These are phyloP conservation scores for Lentinula boryana DNA, from an alignment of 768 basidiomycete species.

Conservation along the genomic window DNA sequence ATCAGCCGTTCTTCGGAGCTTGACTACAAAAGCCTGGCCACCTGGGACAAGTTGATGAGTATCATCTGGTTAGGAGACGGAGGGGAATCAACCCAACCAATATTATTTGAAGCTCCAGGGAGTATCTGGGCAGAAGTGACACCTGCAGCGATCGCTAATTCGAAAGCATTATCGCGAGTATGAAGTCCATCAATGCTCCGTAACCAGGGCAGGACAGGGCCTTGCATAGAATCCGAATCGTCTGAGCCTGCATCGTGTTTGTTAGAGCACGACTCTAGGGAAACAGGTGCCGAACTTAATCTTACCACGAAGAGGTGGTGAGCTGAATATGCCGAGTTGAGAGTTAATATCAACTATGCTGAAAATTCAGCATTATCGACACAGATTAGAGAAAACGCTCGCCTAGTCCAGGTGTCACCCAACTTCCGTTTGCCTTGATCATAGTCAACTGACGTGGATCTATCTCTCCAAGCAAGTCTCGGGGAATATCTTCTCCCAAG, in stretches of 20 bases:
- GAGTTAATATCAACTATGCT: conserved; percentile 63
- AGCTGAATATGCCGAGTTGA: conserved; percentile 68
- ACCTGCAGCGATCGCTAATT: conserved; percentile 77
- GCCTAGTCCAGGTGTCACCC: conserved; percentile 68
- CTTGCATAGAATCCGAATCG: conserved; percentile 63
- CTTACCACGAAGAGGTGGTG: conserved; percentile 45
- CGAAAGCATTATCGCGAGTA: conserved; percentile 75
- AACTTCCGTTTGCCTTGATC: conserved; percentile 57
- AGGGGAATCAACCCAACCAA: conserved; percentile 38
- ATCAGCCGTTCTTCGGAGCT: conserved; percentile 72
- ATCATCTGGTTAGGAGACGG: background rate
- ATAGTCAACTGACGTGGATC: conserved; percentile 33
- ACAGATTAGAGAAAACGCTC: conserved; percentile 9
- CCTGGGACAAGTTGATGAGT: conserved; percentile 32
- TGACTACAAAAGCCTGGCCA: conserved; percentile 85
- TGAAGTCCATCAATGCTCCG: conserved; percentile 81
- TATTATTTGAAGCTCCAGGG: conserved; percentile 71
- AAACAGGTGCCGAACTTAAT: conserved; percentile 6
- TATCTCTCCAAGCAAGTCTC: conserved; percentile 19
- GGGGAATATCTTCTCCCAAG: conserved; percentile 45
- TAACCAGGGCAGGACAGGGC: conserved; percentile 71
- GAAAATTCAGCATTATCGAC: conserved; percentile 16
- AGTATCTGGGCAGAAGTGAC: conserved; percentile 81
- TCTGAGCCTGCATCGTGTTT: conserved; percentile 28
- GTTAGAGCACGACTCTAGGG: background rate